These are phyloP conservation scores for Russula ochroleuca DNA, from an alignment of 768 basidiomycete species.

Conservation along the genomic window DNA sequence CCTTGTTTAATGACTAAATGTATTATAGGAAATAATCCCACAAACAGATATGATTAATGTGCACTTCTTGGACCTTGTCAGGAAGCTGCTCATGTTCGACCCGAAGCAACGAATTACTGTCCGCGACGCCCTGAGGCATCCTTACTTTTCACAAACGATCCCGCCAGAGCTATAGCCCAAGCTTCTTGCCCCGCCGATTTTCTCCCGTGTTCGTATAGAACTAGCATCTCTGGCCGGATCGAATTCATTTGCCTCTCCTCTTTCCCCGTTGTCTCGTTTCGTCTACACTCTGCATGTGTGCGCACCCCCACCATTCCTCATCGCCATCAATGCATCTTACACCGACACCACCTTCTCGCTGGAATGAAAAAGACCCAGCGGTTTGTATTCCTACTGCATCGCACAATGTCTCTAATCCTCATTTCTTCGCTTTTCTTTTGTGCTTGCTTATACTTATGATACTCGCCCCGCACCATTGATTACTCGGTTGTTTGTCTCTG, in stretches of 20 bases:
- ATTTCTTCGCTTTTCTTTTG: conserved; percentile 15
- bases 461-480: conserved; percentile 18
- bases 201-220: conserved; percentile 20
- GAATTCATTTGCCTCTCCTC: conserved; percentile 4
- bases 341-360: conserved; percentile 20
- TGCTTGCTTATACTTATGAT: conserved; percentile 28
- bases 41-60: conserved; percentile 68
- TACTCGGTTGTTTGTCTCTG: conserved; percentile 21
- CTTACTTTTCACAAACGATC: conserved; percentile 71
- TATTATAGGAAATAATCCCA: conserved; percentile 75
- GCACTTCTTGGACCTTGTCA: conserved; percentile 84
- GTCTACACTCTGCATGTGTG: conserved; percentile 12
- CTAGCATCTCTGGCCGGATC: conserved; percentile 21
- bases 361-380: conserved; percentile 23
- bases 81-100: conserved; percentile 84
- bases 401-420: conserved; percentile 22
- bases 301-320: conserved; percentile 6
- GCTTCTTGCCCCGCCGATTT: conserved; percentile 15
- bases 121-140: conserved; percentile 80
- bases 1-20: background rate
- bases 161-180: conserved; percentile 58
- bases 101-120: conserved; percentile 85
- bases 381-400: conserved; percentile 25
- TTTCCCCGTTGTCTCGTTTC: conserved; percentile 8
- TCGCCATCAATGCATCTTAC: conserved; percentile 20